Conservation (phyloP, 176 grass and related monocot species). For the Typha latifolia region DNA sequence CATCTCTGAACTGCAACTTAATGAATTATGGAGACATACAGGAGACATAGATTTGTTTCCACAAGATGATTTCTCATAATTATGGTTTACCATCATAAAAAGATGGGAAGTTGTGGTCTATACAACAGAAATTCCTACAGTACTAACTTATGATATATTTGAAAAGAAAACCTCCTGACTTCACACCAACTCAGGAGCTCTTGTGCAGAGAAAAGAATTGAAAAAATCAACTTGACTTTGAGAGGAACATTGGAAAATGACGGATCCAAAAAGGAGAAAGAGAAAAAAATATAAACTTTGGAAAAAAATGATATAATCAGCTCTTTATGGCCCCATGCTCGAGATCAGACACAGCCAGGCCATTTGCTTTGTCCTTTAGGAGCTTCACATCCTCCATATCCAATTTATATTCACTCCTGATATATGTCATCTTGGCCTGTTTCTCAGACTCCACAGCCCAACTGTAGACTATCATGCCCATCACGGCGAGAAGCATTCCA, state of each 20-base stretch:
- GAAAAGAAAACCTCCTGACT: not conserved
- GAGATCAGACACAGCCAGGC: constrained; percentile 24
- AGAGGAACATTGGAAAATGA: constrained; percentile 11
- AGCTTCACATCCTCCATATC: constrained; percentile 58
- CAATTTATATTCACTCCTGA: constrained; percentile 36
- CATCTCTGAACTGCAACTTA: too few relatives aligned
- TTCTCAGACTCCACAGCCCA: constrained; percentile 71
- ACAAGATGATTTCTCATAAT: not conserved
- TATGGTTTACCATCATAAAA: not conserved
- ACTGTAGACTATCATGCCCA: constrained; percentile 92
- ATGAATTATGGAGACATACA: not conserved
- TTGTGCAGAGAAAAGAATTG: not conserved
- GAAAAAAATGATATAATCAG: constrained; percentile 19
- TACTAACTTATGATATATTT: not conserved
- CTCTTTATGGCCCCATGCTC: constrained; percentile 63
- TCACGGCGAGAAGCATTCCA: constrained; percentile 67
- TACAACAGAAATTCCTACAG: not conserved
- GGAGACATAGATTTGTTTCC: not conserved
- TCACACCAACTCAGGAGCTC: not conserved
- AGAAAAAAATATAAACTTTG: constrained; percentile 36
- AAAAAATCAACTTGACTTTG: constrained; percentile 3
- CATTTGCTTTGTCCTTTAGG: constrained; percentile 52
- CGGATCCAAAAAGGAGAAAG: constrained; percentile 16
- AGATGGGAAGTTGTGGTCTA: not conserved
- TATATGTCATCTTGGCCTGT: constrained; percentile 22